Percentiles rank a stretch among this genome's conserved stretches.
Evolutionary conservation across 1,284 basidiomycete genomes (phyloP).

Genomic region (Fomitopsis schrenkii): DNA sequence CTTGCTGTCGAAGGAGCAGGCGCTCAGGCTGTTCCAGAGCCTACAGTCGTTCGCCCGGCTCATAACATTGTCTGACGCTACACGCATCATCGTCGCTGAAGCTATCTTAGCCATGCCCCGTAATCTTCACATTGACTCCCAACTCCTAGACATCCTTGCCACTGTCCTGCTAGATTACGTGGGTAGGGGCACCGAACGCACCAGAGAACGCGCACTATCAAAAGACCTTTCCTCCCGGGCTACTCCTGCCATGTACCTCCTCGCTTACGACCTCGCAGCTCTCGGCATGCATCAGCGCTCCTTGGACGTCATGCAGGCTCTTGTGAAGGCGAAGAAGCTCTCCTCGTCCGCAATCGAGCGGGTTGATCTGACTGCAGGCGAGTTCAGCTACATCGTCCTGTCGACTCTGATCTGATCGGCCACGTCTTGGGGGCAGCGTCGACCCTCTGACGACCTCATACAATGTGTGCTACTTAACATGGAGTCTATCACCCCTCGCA

Average conservation of each 20-base stretch:
- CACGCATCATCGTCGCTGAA: background rate
- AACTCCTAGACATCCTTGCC: background rate
- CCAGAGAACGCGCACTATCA: background rate
- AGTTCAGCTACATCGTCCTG: slow-evolving; percentile 41
- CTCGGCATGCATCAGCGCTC: slow-evolving; percentile 12
- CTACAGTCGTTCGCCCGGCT: background rate
- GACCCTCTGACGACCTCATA: slow-evolving; percentile 36
- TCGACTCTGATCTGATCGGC: slow-evolving; percentile 44
- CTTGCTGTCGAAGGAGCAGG: background rate
- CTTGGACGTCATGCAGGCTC: slow-evolving; percentile 20
- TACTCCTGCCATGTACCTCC: background rate
- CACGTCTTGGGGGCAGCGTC: slow-evolving; percentile 45
- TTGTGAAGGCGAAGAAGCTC: slow-evolving; percentile 31
- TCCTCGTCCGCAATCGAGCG: slow-evolving; percentile 37
- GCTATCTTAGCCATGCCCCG: background rate
- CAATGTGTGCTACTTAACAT: slow-evolving; percentile 5
- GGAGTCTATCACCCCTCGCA: slow-evolving; percentile 2
- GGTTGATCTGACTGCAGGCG: slow-evolving; percentile 25
- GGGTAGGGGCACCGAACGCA: background rate
- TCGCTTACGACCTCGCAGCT: slow-evolving; percentile 10
- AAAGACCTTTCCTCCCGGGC: background rate
- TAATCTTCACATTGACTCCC: background rate
- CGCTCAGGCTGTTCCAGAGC: background rate
- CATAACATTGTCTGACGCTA: background rate
- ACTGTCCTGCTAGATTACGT: background rate